phyloP scores from a whole-genome alignment of 257 asterid genomes.

The Petunia secreta region DNA sequence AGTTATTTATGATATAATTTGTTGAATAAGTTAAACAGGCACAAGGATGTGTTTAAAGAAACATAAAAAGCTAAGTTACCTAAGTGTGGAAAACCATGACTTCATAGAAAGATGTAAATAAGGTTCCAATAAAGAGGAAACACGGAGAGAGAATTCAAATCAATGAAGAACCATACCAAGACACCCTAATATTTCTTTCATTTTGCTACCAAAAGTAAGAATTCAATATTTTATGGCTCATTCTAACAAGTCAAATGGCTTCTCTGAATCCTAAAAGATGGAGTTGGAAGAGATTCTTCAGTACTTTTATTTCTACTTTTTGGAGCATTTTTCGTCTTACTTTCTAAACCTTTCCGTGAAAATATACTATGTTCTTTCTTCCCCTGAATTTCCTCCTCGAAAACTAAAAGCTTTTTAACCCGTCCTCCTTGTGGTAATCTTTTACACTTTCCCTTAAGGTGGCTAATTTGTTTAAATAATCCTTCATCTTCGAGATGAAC shows the following conservation, averaged over 20 bases:
- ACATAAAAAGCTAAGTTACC: neutral
- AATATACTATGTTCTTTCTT: neutral
- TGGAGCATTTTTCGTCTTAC: neutral
- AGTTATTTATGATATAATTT: neutral
- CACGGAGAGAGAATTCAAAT: neutral
- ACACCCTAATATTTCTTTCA: neutral
- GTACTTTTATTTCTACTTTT: slow-evolving; percentile 4
- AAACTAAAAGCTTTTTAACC: neutral
- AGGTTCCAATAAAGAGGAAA: neutral
- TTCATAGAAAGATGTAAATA: neutral
- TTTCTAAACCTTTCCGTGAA: neutral
- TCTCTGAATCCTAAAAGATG: neutral
- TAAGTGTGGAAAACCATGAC: neutral
- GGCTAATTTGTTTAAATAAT: slow-evolving; percentile 1
- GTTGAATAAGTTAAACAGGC: slow-evolving; percentile 3
- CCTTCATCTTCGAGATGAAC: neutral
- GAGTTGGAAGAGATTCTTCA: slow-evolving; percentile 1
- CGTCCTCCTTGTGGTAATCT: neutral
- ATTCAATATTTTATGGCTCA: neutral
- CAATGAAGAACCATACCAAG: neutral
- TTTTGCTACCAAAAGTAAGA: neutral
- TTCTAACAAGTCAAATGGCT: neutral
- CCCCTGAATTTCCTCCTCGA: neutral
- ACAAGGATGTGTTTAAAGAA: neutral
- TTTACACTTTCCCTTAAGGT: neutral